phyloP scores from a whole-genome alignment of 2,329 filamentous ascomycete genomes.

The Hawksworthiomyces lignivorus region DNA sequence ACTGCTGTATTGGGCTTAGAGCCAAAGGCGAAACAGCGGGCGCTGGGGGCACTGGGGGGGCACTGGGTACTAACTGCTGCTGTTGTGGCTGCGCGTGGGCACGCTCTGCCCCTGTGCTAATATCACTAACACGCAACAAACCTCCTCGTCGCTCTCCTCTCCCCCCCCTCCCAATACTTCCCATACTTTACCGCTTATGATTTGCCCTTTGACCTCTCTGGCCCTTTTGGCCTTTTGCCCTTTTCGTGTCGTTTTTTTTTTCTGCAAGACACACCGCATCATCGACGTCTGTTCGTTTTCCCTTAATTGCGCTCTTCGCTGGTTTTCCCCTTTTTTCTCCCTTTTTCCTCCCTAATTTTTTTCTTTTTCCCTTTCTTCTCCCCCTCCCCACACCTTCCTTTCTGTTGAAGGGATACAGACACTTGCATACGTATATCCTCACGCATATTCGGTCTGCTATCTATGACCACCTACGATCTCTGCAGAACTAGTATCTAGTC shows the following conservation, averaged over 20 bases:
- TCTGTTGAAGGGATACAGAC: too few relatives aligned
- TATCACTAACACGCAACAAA: too few relatives aligned
- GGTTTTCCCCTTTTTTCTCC: neutral
- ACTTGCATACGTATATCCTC: too few relatives aligned
- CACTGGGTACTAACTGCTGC: too few relatives aligned
- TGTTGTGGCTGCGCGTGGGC: constrained; percentile 8
- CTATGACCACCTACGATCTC: too few relatives aligned
- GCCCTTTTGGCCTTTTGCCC: too few relatives aligned
- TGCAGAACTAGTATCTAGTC: too few relatives aligned
- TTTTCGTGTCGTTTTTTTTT: neutral
- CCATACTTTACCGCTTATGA: too few relatives aligned
- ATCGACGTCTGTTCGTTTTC: neutral
- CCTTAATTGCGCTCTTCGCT: constrained; percentile 1
- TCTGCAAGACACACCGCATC: constrained; percentile 1
- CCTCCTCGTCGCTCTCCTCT: too few relatives aligned
- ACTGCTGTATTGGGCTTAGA: constrained; percentile 6
- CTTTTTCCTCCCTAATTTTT: neutral
- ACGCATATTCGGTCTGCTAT: neutral
- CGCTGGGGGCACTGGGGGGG: too few relatives aligned
- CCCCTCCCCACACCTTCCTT: neutral
- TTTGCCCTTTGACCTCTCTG: too few relatives aligned
- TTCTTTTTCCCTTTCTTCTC: constrained; percentile 2
- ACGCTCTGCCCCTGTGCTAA: constrained; percentile 4
- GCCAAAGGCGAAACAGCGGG: neutral
- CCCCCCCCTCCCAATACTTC: too few relatives aligned